Conservation (phyloP, 148 eudicot species). For the Dianthus caryophyllus region DNA sequence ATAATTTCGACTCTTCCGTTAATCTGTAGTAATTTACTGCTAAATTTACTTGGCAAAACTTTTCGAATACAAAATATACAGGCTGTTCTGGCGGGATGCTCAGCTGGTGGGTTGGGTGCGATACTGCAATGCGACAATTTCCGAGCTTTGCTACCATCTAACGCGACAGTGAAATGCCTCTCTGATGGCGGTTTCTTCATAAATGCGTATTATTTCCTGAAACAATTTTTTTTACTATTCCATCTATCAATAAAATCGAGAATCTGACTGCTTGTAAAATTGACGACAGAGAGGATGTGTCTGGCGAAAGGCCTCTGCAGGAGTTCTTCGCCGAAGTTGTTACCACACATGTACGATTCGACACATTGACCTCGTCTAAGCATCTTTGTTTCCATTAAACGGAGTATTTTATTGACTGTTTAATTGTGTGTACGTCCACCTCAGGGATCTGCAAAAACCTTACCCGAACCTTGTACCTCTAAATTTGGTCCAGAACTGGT, state of each 20-base stretch:
- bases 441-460: constrained; percentile 69
- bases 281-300: constrained; percentile 47
- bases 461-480: constrained; percentile 61
- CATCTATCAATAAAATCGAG: background rate
- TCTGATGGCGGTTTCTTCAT: constrained; percentile 93
- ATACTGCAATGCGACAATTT: constrained; percentile 84
- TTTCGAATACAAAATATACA: constrained; percentile 8
- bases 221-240: background rate
- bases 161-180: constrained; percentile 76
- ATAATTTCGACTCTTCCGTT: constrained; percentile 5
- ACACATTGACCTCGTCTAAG: background rate
- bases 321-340: constrained; percentile 47
- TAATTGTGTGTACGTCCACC: background rate
- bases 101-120: constrained; percentile 89
- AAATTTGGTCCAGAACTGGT: constrained; percentile 54
- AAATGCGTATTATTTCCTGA: constrained; percentile 44
- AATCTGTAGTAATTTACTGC: background rate
- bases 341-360: constrained; percentile 53
- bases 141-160: constrained; percentile 54
- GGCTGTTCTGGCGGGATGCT: constrained; percentile 81
- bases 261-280: background rate
- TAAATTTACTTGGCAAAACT: background rate
- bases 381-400: background rate
- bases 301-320: constrained; percentile 49
- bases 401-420: background rate